phyloP scores from a whole-genome alignment of 495 filamentous ascomycete species.

The Xylaria longipes region DNA sequence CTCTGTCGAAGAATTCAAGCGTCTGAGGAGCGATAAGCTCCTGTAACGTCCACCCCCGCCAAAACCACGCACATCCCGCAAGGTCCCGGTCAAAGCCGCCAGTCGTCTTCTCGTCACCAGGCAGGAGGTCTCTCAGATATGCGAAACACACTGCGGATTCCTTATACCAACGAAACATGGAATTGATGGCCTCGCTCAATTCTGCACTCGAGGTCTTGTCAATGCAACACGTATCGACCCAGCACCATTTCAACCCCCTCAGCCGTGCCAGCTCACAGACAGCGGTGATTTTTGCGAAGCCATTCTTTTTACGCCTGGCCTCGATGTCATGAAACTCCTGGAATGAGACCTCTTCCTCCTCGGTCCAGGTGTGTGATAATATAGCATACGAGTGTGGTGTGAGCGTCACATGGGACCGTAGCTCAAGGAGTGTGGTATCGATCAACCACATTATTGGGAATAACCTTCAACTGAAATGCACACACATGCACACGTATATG shows the following conservation, averaged over 20 bases:
- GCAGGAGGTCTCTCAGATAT: slow-evolving; percentile 27
- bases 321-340: slow-evolving; percentile 14
- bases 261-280: slow-evolving; percentile 7
- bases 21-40: slow-evolving; percentile 8
- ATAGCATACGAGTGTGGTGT: slow-evolving; percentile 8
- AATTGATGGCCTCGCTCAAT: slow-evolving; percentile 27
- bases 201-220: slow-evolving; percentile 30
- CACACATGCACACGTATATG: neutral
- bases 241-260: slow-evolving; percentile 20
- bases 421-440: slow-evolving; percentile 4
- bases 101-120: neutral
- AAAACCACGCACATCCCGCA: slow-evolving; percentile 11
- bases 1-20: slow-evolving; percentile 4
- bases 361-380: slow-evolving; percentile 11
- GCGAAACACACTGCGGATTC: slow-evolving; percentile 32
- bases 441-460: slow-evolving; percentile 3
- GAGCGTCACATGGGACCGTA: neutral
- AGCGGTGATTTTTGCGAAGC: neutral
- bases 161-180: slow-evolving; percentile 32
- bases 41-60: slow-evolving; percentile 10
- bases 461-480: neutral
- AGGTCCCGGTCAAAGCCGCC: neutral
- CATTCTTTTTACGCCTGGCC: neutral
- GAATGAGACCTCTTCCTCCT: slow-evolving; percentile 18
- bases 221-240: slow-evolving; percentile 35